Conservation (phyloP, 257 asterid species). For the Mentha longifolia region DNA sequence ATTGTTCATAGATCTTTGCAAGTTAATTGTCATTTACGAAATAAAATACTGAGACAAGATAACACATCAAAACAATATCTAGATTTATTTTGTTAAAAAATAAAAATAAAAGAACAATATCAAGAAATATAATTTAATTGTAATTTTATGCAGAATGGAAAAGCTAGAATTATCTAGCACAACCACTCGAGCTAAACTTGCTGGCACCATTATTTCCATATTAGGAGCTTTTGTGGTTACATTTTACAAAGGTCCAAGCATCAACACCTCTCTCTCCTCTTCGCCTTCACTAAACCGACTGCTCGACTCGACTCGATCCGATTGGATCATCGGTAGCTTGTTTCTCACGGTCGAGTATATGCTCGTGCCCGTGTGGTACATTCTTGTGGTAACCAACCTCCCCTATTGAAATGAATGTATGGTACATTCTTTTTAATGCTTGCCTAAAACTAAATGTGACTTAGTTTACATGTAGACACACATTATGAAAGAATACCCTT, state of each 20-base stretch:
- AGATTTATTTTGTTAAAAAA: too few species aligned
- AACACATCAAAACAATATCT: too few species aligned
- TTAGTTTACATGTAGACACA: slow-evolving; percentile 51
- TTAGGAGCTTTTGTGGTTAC: slow-evolving; percentile 86
- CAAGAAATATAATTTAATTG: too few species aligned
- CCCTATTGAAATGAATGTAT: neutral
- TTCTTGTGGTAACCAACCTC: slow-evolving; percentile 59
- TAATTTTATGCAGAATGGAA: slow-evolving; percentile 69
- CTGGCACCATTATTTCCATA: slow-evolving; percentile 76
- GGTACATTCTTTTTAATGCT: neutral
- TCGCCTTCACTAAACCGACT: slow-evolving; percentile 23
- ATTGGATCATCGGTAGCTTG: slow-evolving; percentile 79
- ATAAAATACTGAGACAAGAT: too few species aligned
- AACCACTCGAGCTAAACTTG: slow-evolving; percentile 69
- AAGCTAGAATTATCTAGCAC: slow-evolving; percentile 57
- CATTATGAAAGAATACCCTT: slow-evolving; percentile 84
- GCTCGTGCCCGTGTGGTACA: slow-evolving; percentile 91
- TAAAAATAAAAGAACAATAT: too few species aligned
- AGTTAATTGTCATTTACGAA: too few species aligned
- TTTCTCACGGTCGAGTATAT: slow-evolving; percentile 71
- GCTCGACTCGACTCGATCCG: slow-evolving; percentile 50
- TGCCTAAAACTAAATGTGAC: neutral
- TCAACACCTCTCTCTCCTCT: slow-evolving; percentile 37
- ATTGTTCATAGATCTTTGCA: too few species aligned
- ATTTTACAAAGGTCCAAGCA: slow-evolving; percentile 75